These are phyloP conservation scores for Carnegiea gigantea DNA, from an alignment of 179 eudicot genomes.

Conservation along the genomic window DNA sequence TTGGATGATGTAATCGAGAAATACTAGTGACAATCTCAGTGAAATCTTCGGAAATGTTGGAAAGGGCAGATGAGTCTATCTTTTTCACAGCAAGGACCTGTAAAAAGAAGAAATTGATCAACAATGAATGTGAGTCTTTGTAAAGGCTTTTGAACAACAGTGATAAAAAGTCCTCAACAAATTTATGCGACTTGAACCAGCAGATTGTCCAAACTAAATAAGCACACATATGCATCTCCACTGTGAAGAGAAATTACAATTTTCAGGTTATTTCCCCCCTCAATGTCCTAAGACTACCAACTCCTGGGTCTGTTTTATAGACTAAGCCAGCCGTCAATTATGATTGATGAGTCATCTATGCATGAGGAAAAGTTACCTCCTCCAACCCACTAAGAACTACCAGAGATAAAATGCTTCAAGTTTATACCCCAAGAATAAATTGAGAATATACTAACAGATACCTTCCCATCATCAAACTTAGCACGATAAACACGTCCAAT, in stretches of 20 bases:
- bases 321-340: not conserved
- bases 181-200: not conserved
- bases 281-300: not conserved
- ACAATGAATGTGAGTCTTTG: constrained; percentile 11
- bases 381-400: not conserved
- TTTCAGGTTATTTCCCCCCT: not conserved
- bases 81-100: constrained; percentile 97
- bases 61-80: constrained; percentile 64
- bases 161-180: not conserved
- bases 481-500: constrained; percentile 91
- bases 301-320: not conserved
- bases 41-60: constrained; percentile 65
- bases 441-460: constrained; percentile 20
- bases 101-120: constrained; percentile 21
- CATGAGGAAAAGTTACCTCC: not conserved
- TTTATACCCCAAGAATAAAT: not conserved
- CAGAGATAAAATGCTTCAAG: not conserved
- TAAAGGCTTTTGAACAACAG: not conserved
- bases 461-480: constrained; percentile 83
- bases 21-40: constrained; percentile 66
- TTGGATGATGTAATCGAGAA: constrained; percentile 77
- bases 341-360: not conserved
- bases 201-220: not conserved
- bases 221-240: no score
- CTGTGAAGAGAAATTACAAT: no score